Evolutionary conservation across 2,329 filamentous ascomycete genomes (phyloP).

Genomic region (Aspergillus niger): DNA sequence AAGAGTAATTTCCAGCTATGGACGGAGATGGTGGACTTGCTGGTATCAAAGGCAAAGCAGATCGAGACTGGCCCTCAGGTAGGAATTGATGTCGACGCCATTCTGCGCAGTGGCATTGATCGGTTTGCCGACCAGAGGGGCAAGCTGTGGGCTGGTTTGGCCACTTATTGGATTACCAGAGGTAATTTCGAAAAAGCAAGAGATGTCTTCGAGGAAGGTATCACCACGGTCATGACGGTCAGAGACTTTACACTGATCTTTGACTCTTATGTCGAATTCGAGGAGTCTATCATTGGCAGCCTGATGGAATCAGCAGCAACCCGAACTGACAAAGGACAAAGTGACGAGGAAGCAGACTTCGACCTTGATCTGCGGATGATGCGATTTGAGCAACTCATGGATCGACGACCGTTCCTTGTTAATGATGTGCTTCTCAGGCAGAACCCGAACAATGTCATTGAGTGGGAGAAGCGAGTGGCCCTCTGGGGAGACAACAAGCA

Average conservation of each 20-base stretch:
- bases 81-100: slow-evolving; percentile 86
- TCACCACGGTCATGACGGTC: slow-evolving; percentile 98
- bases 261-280: slow-evolving; percentile 93
- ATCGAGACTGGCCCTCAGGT: slow-evolving; percentile 78
- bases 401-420: slow-evolving; percentile 88
- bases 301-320: slow-evolving; percentile 84
- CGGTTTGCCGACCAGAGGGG: slow-evolving; percentile 92
- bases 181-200: slow-evolving; percentile 90
- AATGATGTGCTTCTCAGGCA: slow-evolving; percentile 95
- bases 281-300: slow-evolving; percentile 89
- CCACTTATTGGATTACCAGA: slow-evolving; percentile 93
- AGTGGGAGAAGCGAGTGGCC: slow-evolving; percentile 96
- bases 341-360: slow-evolving; percentile 83
- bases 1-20: slow-evolving; percentile 96
- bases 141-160: slow-evolving; percentile 90
- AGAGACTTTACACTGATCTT: slow-evolving; percentile 96
- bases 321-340: slow-evolving; percentile 74
- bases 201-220: slow-evolving; percentile 92
- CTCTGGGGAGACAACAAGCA: slow-evolving; percentile 92
- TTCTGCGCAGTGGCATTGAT: slow-evolving; percentile 87
- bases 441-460: slow-evolving; percentile 91
- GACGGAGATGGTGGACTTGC: slow-evolving; percentile 94
- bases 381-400: slow-evolving; percentile 97
- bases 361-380: slow-evolving; percentile 97
- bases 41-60: slow-evolving; percentile 86